Evolutionary conservation across 768 basidiomycete species (phyloP), one percentile per base, ranked within the genome.

Genomic region (Pleurotus platypus): DNA sequence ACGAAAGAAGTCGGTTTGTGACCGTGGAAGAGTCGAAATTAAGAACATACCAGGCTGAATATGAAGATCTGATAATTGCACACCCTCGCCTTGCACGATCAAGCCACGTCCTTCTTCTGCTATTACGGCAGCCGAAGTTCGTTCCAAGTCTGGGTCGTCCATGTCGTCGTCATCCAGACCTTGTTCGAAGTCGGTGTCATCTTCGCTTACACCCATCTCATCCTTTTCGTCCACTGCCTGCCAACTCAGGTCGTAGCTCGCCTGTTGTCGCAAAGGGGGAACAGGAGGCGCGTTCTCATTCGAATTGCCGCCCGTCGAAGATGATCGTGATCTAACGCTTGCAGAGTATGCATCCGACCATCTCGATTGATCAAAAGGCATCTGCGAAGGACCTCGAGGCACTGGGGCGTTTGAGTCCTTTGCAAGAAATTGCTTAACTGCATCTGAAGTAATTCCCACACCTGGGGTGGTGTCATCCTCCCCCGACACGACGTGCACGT

Each of bases 51-150:
- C 94, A 65, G 86, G 78, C 56, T 84, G 82, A 35, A 89, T 81
- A 50, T 85, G 79, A 15, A 93, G 75, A 54, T 87, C 80, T 4
- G 72, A 69, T 50, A 90, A 75, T 46, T 87, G 79, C 58, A 78
- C 69, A 46, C 80, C 83, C 58, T 86, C 83, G 15, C 86, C 88
- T 57, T 83, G 84, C 0, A 92, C 86, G 59, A 94, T 92, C 63
- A 91, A 72, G n/a, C 89, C 90, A 46, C 86, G 82, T 16, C 92
- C 90, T 73, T 92, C 89, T 62, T 93, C 90, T 27, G 88, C 91
- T 49, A 93, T 76, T 57, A 92, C 83, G 47, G 84, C 78, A 12
- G 90, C 90, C 51, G 87, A 84, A 0, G 91, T 92, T 51, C 86
- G 80, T 63, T 90, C 87, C 51, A 89, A 86, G 39, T 82, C 78